Percentiles rank a stretch among this genome's conserved stretches.
phyloP scores from a whole-genome alignment of 2,329 filamentous ascomycete species.

The Paecilomyces niveus region DNA sequence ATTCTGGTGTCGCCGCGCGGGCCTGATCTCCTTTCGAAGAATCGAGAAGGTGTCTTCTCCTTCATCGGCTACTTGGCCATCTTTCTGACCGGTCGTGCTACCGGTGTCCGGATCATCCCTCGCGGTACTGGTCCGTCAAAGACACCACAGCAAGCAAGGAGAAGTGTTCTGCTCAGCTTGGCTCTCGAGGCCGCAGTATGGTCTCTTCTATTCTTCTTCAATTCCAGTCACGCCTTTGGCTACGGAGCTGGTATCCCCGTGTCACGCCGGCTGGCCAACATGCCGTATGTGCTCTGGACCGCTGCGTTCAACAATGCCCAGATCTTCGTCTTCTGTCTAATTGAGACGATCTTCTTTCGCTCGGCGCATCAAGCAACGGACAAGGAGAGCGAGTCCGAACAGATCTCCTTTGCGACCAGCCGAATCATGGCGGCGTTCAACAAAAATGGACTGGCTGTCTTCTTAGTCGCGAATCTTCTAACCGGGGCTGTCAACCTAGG shows the following conservation, averaged over 20 bases:
- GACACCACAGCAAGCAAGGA: slow-evolving; percentile 36
- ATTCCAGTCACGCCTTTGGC: slow-evolving; percentile 63
- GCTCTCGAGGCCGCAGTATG: slow-evolving; percentile 60
- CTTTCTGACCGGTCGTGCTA: slow-evolving; percentile 80
- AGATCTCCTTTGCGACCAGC: slow-evolving; percentile 66
- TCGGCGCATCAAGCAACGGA: slow-evolving; percentile 54
- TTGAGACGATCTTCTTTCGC: slow-evolving; percentile 75
- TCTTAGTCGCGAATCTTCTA: slow-evolving; percentile 79
- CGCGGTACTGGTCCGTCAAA: slow-evolving; percentile 43
- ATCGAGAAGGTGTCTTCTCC: slow-evolving; percentile 91
- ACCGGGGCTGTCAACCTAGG: slow-evolving; percentile 87
- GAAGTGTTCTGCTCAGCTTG: slow-evolving; percentile 58
- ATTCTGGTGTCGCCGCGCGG: slow-evolving; percentile 72
- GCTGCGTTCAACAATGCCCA: slow-evolving; percentile 85
- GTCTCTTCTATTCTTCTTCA: slow-evolving; percentile 61
- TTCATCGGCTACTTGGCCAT: slow-evolving; percentile 92
- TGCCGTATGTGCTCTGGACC: slow-evolving; percentile 91
- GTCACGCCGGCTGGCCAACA: slow-evolving; percentile 82
- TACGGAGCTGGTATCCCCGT: slow-evolving; percentile 60
- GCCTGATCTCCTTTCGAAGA: slow-evolving; percentile 73
- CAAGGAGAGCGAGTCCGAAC: slow-evolving; percentile 53
- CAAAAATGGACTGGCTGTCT: slow-evolving; percentile 76
- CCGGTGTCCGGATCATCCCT: slow-evolving; percentile 73
- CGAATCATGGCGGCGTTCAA: slow-evolving; percentile 78
- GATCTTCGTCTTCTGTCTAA: slow-evolving; percentile 66